Evolutionary conservation across 169 alveolate species (phyloP).

Genomic region (Plasmodium berghei): DNA sequence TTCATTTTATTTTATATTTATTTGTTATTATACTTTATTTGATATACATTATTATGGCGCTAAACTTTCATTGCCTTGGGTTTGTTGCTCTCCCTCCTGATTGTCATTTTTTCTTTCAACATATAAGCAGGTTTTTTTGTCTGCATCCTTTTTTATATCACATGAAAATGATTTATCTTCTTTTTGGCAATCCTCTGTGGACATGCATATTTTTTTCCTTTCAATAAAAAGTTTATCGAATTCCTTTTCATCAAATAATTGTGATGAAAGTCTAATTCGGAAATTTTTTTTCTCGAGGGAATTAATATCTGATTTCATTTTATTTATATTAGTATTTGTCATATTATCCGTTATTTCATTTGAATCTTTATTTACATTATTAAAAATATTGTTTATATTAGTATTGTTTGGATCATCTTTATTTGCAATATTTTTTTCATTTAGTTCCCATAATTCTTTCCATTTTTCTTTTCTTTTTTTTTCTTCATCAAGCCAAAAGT

Average conservation of each 20-base stretch:
- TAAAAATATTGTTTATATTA: slow-evolving; percentile 1
- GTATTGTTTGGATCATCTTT: neutral
- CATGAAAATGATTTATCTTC: slow-evolving; percentile 1
- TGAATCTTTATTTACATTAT: slow-evolving; percentile 6
- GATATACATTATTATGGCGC: too few relatives aligned
- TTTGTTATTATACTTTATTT: neutral
- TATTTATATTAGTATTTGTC: slow-evolving; percentile 8
- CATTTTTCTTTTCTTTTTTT: slow-evolving; percentile 59
- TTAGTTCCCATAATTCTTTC: slow-evolving; percentile 33
- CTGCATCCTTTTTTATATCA: slow-evolving; percentile 23
- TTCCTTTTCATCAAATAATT: slow-evolving; percentile 53
- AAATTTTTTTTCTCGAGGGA: slow-evolving; percentile 55
- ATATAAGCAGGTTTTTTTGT: slow-evolving; percentile 62
- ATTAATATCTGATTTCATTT: slow-evolving; percentile 15
- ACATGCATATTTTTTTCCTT: slow-evolving; percentile 18
- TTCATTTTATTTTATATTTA: neutral
- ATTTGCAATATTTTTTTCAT: slow-evolving; percentile 24
- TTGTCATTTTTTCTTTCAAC: slow-evolving; percentile 27
- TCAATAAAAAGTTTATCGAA: slow-evolving; percentile 12
- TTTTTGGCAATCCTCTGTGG: slow-evolving; percentile 2
- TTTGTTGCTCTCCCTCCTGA: neutral
- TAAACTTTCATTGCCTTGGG: neutral
- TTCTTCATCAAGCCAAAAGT: slow-evolving; percentile 71
- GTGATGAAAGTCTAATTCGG: slow-evolving; percentile 67
- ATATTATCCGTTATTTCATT: slow-evolving; percentile 6